A percentile compares a stretch with the other conserved stretches of the same genome.
These are phyloP conservation scores for Pythium pyrilobum DNA, from an alignment of 352 stramenopile species.

Conservation along the genomic window DNA sequence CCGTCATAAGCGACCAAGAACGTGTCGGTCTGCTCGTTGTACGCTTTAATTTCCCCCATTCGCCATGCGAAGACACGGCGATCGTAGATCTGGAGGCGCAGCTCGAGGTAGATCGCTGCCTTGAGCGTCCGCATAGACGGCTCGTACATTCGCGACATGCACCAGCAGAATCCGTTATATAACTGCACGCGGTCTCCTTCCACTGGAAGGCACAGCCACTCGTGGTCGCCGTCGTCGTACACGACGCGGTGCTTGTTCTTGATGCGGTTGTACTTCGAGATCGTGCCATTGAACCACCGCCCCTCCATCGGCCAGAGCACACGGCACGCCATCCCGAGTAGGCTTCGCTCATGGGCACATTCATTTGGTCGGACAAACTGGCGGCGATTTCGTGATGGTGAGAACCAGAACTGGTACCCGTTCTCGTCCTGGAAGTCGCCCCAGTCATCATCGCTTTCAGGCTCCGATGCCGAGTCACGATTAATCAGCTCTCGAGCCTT, in stretches of 20 bases:
- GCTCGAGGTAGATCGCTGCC: conserved; percentile 42
- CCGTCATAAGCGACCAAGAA: conserved; percentile 58
- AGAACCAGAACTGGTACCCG: conserved; percentile 77
- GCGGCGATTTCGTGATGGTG: conserved; percentile 53
- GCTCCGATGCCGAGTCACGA: conserved; percentile 66
- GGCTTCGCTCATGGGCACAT: conserved; percentile 34
- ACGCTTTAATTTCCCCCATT: conserved; percentile 38
- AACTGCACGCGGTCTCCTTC: conserved; percentile 53
- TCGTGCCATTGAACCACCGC: conserved; percentile 60
- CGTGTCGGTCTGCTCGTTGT: conserved; percentile 42
- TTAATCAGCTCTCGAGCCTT: conserved; percentile 41
- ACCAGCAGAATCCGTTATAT: conserved; percentile 68
- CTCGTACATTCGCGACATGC: conserved; percentile 63
- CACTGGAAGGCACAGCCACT: conserved; percentile 49
- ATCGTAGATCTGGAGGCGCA: conserved; percentile 55
- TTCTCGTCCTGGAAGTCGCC: conserved; percentile 56
- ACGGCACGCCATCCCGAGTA: conserved; percentile 57
- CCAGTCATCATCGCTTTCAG: conserved; percentile 78
- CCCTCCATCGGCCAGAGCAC: conserved; percentile 75
- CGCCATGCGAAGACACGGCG: conserved; percentile 41
- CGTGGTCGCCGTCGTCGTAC: conserved; percentile 75
- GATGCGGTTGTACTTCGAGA: conserved; percentile 47
- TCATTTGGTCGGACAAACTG: conserved; percentile 68
- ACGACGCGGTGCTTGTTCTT: conserved; percentile 67
- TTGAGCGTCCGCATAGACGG: conserved; percentile 41